Evolutionary conservation across 345 rosid genomes (phyloP), one percentile per base, ranked within the genome.

Genomic region (Lagerstroemia speciosa): DNA sequence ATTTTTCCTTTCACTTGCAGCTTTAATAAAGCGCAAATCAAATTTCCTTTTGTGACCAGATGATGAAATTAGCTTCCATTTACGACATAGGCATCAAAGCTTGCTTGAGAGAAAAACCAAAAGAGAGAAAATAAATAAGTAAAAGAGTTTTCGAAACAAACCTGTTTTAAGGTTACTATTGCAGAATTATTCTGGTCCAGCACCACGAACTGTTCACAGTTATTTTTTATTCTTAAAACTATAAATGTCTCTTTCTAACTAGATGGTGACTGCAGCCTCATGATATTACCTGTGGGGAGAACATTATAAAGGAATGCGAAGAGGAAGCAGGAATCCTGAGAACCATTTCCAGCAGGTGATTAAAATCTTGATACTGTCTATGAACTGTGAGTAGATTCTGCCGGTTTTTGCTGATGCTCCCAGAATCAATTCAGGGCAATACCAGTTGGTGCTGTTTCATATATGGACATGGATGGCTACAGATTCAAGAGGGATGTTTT

Each of bases 311-410:
- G 83, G 97, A 93, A 86, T 93, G 98, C 36, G 89, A 90, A 74
- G 98, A 90, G 78, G 98, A 93, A 79, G 98, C 98, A 27, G 93
- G 96, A 64, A 90, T 90, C 65, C 86, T 91, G 34, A 73, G 69
- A 78, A 69, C 78, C 68, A 79, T 89, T 69, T 85, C 96, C 37
- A 41, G 67, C 45, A 65, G 85, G 97, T 90, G 79, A 36, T 48
- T 64, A 24, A 20, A 17, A 32, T 24, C 30, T 57, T 45, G 68
- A 33, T 33, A 50, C 38, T 45, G 41, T 5, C 40, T 27, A 38
- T 33, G 12, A 20, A 10, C 26, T 32, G 7, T 48, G 40, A 20
- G 31, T 30, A 29, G 53, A 63, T 48, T 45, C 26, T 8, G 30
- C 60, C 8, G 20, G 24, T 17, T 40, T 9, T 45, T 34, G 64